phyloP scores from a whole-genome alignment of 2,329 filamentous ascomycete species.

The Akanthomyces dipterigenus region DNA sequence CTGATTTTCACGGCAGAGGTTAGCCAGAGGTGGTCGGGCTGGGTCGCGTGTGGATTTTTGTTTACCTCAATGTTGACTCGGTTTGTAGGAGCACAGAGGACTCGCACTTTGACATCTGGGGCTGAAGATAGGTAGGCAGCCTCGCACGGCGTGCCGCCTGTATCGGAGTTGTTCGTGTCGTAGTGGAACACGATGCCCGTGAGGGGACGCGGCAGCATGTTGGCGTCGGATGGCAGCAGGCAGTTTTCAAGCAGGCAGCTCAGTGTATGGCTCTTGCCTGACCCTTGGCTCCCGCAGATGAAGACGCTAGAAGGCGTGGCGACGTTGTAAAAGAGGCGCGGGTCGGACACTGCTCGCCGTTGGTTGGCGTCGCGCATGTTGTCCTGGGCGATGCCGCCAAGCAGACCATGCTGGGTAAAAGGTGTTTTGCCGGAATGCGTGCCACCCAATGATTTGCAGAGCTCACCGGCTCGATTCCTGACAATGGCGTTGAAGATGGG shows the following conservation, averaged over 20 bases:
- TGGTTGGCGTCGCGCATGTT: background rate
- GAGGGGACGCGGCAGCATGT: constrained; percentile 42
- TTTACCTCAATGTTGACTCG: constrained; percentile 31
- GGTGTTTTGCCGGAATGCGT: constrained; percentile 20
- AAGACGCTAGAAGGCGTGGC: constrained; percentile 50
- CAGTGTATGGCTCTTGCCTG: constrained; percentile 57
- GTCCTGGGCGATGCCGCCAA: background rate
- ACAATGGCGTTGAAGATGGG: constrained; percentile 26
- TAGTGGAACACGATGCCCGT: constrained; percentile 61
- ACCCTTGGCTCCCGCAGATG: constrained; percentile 58
- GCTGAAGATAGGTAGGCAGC: constrained; percentile 47
- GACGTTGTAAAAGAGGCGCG: constrained; percentile 39
- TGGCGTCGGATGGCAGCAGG: constrained; percentile 38
- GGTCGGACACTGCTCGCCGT: constrained; percentile 13
- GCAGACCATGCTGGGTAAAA: constrained; percentile 24
- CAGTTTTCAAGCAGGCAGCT: constrained; percentile 52
- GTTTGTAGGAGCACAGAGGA: constrained; percentile 51
- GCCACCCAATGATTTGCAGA: background rate
- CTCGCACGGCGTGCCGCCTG: constrained; percentile 48
- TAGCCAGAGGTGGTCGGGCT: background rate
- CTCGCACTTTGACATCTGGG: constrained; percentile 37
- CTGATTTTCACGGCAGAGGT: constrained; percentile 17
- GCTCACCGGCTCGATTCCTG: background rate
- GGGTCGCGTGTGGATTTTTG: no score
- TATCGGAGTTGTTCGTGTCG: constrained; percentile 46